Evolutionary conservation across 2,329 filamentous ascomycete genomes (phyloP), one percentile per base, ranked within the genome.

Genomic region (Aspergillus cejpii): DNA sequence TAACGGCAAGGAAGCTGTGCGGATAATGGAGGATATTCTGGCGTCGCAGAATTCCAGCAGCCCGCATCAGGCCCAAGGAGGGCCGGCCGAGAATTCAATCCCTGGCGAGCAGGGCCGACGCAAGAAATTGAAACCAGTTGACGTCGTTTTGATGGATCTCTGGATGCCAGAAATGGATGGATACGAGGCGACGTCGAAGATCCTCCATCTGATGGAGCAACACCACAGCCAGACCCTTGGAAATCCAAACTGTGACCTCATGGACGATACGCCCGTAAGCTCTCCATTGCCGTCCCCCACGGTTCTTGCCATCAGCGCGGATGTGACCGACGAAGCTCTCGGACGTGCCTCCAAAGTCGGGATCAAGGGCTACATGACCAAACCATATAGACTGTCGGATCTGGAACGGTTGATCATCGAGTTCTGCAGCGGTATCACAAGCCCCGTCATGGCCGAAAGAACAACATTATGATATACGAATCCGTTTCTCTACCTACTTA

Each of bases 151-250:
- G 34, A 87, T 87, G 83, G 83, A 87, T 62, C 73, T 87, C 7
- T 87, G 83, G 83, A 87, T 87, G 81, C 83, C 83, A 1, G 72
- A 80, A 51, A 81, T 86, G 72, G 83, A 86, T 57, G 83, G 83
- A 1, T 86, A 84, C 52, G 78, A 85, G 58, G 83, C 83, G 1
- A 79, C 83, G 0, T 73, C 77, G 54, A 69, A 72, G 37, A 87
- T 87, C 34, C 64, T 84, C 8, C 65, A 69, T 19, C 74, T 81
- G 69, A 60, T 70, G n/a, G 63, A 67, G 33, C 60, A 68, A 37
- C 58, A 67, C 29, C 58, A 58, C 15, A 47, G 55, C 21, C 55
- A 58, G 37, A 42, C 57, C 14, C 54, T 38, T 28, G 48, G 43
- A 36, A 46, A 42, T 53, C 6, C 31, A 10, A 23, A 15, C 31